A percentile compares a stretch with the other conserved stretches of the same genome.
phyloP scores from a whole-genome alignment of 805 yeast species.

The Suhomyces tanzawaensis region DNA sequence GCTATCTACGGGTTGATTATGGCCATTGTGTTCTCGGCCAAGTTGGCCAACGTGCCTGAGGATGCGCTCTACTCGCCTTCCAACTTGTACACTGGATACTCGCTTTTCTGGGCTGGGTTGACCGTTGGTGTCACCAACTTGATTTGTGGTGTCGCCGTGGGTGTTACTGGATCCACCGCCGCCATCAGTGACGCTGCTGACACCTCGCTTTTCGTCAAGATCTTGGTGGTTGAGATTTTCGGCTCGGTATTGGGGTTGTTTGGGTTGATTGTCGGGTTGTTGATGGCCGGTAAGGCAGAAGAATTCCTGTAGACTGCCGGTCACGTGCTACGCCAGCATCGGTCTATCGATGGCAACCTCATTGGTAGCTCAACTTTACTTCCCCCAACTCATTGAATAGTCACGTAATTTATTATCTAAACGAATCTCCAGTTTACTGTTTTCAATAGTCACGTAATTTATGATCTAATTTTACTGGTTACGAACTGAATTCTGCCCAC shows the following conservation, averaged over 20 bases:
- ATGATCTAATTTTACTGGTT: no score
- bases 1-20: conserved; percentile 97
- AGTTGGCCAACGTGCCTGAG: conserved; percentile 66
- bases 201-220: conserved; percentile 89
- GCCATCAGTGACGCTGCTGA: conserved; percentile 98
- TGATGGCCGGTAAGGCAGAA: conserved; percentile 94
- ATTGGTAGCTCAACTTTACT: no score
- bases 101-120: conserved; percentile 96
- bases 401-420: no score
- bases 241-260: conserved; percentile 94
- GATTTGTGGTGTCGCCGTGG: conserved; percentile 96
- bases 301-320: conserved; percentile 77
- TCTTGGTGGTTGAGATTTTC: conserved; percentile 93
- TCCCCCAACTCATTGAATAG: no score
- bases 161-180: conserved; percentile 97
- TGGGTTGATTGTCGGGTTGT: conserved; percentile 93
- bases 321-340: no score
- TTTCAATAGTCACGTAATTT: no score
- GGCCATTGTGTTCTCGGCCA: conserved; percentile 95
- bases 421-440: no score
- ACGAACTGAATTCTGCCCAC: no score
- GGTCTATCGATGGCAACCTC: no score
- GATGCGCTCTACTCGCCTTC: conserved; percentile 69
- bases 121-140: conserved; percentile 93
- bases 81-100: conserved; percentile 90